These are phyloP conservation scores for Rhododendron griersonianum DNA, from an alignment of 148 eudicot genomes.

Conservation along the genomic window DNA sequence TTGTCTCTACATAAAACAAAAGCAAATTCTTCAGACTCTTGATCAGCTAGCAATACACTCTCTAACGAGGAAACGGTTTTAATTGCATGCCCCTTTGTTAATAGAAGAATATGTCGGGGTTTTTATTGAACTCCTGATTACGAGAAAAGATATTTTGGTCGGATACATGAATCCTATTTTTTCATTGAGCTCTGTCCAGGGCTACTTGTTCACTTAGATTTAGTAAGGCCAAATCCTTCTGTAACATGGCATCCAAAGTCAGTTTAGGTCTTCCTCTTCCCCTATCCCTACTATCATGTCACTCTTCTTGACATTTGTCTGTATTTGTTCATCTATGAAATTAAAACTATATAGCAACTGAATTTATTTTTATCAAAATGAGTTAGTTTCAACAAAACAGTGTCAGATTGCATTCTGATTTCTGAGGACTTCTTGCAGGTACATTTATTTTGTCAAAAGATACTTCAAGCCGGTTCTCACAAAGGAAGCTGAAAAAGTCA, in stretches of 20 bases:
- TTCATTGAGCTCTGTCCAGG: too few species aligned
- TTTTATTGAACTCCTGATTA: not conserved
- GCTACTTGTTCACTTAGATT: too few species aligned
- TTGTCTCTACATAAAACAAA: not conserved
- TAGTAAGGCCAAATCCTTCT: too few species aligned
- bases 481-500: slow-evolving; percentile 84
- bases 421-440: slow-evolving; percentile 30
- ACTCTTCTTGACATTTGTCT: too few species aligned
- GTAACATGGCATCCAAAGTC: too few species aligned
- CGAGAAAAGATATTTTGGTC: not conserved
- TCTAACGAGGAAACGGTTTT: not conserved
- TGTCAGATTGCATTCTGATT: not conserved
- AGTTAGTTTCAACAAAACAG: not conserved
- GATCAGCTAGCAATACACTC: not conserved
- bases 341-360: not conserved
- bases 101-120: not conserved
- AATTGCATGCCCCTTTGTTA: not conserved
- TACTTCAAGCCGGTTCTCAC: slow-evolving; percentile 76
- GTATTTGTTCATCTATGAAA: not conserved
- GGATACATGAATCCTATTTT: too few species aligned
- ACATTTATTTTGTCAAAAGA: slow-evolving; percentile 76
- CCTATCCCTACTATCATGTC: too few species aligned
- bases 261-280: too few species aligned
- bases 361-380: not conserved
- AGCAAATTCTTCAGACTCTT: not conserved